Conservation (phyloP, 192 early-diverging fungal genomes). For the Chytriomyces sp. region DNA sequence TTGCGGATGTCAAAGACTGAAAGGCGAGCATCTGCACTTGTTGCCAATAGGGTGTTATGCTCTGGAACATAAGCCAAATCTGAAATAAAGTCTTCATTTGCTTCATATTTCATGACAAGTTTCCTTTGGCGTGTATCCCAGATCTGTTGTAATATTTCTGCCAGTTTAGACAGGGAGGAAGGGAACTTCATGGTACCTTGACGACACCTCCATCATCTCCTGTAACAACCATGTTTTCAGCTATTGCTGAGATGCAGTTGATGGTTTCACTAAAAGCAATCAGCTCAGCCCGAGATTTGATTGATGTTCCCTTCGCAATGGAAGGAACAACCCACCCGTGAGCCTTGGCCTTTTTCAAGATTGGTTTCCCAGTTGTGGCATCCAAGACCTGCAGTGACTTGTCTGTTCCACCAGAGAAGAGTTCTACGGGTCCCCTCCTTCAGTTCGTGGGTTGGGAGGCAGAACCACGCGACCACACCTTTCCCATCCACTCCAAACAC, state of each 20-base stretch:
- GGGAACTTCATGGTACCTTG: constrained; percentile 57
- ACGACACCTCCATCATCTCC: constrained; percentile 92
- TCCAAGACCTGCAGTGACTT: constrained; percentile 80
- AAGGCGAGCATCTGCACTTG: constrained; percentile 89
- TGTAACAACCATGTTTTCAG: constrained; percentile 79
- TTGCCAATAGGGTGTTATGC: constrained; percentile 78
- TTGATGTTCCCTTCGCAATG: background rate
- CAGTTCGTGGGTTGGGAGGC: too few relatives aligned
- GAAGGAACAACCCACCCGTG: constrained; percentile 69
- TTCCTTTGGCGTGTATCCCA: constrained; percentile 89
- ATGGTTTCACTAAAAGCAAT: constrained; percentile 61
- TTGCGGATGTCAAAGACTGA: constrained; percentile 92
- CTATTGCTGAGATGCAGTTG: constrained; percentile 73
- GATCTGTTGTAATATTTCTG: constrained; percentile 52
- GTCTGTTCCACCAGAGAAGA: constrained; percentile 86
- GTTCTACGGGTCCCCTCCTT: constrained; percentile 52
- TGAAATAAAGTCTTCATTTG: constrained; percentile 92
- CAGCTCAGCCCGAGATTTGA: constrained; percentile 1
- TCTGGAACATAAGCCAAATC: constrained; percentile 73
- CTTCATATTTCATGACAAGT: constrained; percentile 73
- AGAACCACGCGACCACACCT: constrained; percentile 31
- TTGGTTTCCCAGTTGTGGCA: constrained; percentile 70
- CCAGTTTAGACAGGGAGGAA: background rate
- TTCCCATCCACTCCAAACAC: constrained; percentile 78
- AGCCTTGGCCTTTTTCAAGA: constrained; percentile 71